Evolutionary conservation across 2,329 filamentous ascomycete genomes (phyloP).

Genomic region (Dothideomycetidae sp.): DNA sequence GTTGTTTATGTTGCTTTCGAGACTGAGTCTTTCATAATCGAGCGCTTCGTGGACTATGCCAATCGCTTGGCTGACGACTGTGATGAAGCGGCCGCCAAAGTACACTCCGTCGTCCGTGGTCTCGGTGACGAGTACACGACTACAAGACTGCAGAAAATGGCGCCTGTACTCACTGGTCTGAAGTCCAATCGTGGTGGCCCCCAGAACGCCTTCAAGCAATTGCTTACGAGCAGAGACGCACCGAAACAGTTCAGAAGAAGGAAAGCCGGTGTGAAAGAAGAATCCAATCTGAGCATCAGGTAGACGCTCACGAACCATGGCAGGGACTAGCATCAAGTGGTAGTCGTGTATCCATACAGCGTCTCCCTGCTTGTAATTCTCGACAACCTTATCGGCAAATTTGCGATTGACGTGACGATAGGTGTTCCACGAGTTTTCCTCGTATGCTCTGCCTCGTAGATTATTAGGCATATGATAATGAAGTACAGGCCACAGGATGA

Average conservation of each 20-base stretch:
- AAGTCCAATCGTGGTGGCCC: constrained; percentile 83
- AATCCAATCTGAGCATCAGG: constrained; percentile 93
- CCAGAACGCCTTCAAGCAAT: constrained; percentile 81
- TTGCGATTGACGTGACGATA: constrained; percentile 87
- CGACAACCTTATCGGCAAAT: constrained; percentile 79
- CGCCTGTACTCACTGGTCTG: constrained; percentile 87
- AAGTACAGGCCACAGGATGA: constrained; percentile 93
- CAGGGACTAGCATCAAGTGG: constrained; percentile 75
- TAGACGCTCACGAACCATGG: constrained; percentile 77
- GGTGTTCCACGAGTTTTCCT: constrained; percentile 92
- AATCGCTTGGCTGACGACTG: constrained; percentile 73
- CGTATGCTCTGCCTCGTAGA: constrained; percentile 94
- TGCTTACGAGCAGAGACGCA: constrained; percentile 78
- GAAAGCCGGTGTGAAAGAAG: constrained; percentile 89
- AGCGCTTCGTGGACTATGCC: constrained; percentile 78
- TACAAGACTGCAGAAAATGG: constrained; percentile 93
- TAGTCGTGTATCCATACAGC: constrained; percentile 95
- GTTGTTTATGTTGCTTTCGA: constrained; percentile 55
- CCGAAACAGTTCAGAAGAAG: constrained; percentile 89
- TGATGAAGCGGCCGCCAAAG: constrained; percentile 83
- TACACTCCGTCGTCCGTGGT: constrained; percentile 79
- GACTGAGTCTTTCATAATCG: constrained; percentile 31
- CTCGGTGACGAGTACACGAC: constrained; percentile 77
- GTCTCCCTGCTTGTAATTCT: constrained; percentile 87
- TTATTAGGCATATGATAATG: constrained; percentile 97